Evolutionary conservation across 2,329 filamentous ascomycete genomes (phyloP).

Genomic region (Akanthomyces muscarius): DNA sequence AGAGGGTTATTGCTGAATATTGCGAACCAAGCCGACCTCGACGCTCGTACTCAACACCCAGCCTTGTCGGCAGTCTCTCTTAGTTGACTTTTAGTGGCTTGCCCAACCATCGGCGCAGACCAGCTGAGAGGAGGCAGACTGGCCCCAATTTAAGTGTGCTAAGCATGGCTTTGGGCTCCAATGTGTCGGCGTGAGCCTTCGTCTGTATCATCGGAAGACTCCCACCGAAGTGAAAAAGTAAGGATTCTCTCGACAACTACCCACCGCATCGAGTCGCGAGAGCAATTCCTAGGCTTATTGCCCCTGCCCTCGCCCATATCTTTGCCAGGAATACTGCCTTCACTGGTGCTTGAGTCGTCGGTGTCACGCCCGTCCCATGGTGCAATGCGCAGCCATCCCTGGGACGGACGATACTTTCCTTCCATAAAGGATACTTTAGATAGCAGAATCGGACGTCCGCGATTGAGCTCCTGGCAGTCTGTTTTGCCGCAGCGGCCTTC

Average conservation of each 20-base stretch:
- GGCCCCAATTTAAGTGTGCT: not conserved
- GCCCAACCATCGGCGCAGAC: not conserved
- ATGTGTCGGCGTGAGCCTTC: conserved; percentile 11
- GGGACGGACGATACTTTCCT: conserved; percentile 28
- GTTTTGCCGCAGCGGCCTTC: conserved; percentile 34
- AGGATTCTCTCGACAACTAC: conserved; percentile 35
- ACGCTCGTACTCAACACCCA: not conserved
- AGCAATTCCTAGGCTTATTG: not conserved
- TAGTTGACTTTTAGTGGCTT: not conserved
- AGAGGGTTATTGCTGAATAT: not conserved
- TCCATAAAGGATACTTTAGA: conserved; percentile 37
- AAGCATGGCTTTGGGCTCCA: not conserved
- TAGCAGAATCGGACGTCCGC: conserved; percentile 33
- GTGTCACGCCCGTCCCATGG: conserved; percentile 25
- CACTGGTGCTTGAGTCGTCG: not conserved
- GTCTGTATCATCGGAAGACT: conserved; percentile 20
- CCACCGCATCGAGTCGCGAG: conserved; percentile 33
- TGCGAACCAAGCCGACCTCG: not conserved
- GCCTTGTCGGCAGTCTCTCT: not conserved
- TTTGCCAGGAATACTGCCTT: not conserved
- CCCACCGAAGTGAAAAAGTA: conserved; percentile 35
- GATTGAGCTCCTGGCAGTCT: conserved; percentile 35
- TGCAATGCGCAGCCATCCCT: conserved; percentile 31
- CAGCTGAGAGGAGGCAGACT: not conserved
- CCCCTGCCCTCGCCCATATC: not conserved